Percentiles rank a stretch among this genome's conserved stretches.
phyloP scores from a whole-genome alignment of 148 eudicot genomes.

The Cornus controversa region DNA sequence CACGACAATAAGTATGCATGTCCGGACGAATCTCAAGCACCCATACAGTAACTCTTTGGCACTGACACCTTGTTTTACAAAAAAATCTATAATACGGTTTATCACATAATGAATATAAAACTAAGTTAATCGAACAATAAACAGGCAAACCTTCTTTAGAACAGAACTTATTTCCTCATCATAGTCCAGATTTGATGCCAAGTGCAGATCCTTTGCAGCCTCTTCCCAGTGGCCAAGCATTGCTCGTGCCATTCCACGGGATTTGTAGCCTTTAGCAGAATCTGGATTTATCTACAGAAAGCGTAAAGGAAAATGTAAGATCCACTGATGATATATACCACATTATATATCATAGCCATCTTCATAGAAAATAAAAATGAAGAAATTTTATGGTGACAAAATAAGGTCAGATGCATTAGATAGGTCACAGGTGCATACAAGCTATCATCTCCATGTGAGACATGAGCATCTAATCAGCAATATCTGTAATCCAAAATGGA shows the following conservation, averaged over 20 bases:
- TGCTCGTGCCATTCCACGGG: constrained; percentile 85
- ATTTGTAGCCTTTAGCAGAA: constrained; percentile 89
- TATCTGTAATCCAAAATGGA: no score
- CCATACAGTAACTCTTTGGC: background rate
- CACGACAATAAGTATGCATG: background rate
- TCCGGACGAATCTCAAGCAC: background rate
- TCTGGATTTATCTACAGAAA: constrained; percentile 77
- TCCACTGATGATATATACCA: background rate
- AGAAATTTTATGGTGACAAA: background rate
- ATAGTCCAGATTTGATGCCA: constrained; percentile 77
- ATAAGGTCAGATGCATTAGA: background rate
- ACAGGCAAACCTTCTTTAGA: constrained; percentile 58
- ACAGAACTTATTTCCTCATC: constrained; percentile 75
- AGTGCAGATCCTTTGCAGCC: constrained; percentile 87
- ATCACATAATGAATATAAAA: background rate
- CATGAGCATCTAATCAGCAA: background rate
- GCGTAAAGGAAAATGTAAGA: background rate
- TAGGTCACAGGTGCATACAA: background rate
- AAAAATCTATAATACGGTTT: background rate
- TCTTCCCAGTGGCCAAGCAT: constrained; percentile 96
- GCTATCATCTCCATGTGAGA: background rate
- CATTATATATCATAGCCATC: constrained; percentile 4
- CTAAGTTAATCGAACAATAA: background rate
- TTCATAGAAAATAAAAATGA: background rate
- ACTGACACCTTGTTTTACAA: background rate